A percentile compares a stretch with the other conserved stretches of the same genome.
Evolutionary conservation across 805 yeast species (phyloP).

Genomic region (Ogataea ganodermae): DNA sequence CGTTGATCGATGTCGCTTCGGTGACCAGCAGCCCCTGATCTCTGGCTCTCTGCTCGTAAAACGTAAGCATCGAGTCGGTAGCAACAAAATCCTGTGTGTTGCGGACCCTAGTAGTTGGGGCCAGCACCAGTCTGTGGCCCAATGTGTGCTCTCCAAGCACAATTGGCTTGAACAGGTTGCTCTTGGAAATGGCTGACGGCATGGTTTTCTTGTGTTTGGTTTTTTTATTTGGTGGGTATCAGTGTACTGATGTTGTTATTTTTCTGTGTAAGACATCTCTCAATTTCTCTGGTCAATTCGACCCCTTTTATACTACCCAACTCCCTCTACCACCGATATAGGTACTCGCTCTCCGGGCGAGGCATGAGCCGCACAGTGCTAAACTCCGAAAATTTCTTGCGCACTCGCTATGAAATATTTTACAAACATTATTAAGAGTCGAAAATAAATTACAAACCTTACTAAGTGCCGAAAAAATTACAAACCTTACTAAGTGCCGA

Average conservation of each 20-base stretch:
- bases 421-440: no score
- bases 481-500: neutral
- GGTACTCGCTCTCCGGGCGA: no score
- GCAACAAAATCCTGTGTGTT: conserved; percentile 38
- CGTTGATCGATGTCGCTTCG: conserved; percentile 54
- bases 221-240: neutral
- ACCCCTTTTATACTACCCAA: no score
- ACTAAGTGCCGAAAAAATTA: neutral
- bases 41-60: conserved; percentile 55
- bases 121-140: conserved; percentile 43
- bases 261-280: no score
- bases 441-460: no score
- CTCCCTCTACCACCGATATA: no score
- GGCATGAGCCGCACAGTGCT: no score
- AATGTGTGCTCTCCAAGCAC: conserved; percentile 39
- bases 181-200: neutral
- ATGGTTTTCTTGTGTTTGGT: neutral
- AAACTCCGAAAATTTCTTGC: no score
- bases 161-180: conserved; percentile 42
- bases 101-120: conserved; percentile 53
- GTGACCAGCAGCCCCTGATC: conserved; percentile 62
- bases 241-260: no score
- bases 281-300: no score
- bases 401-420: no score
- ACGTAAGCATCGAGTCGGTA: conserved; percentile 45